These are phyloP conservation scores for Ogataea paradorogensis DNA, from an alignment of 805 yeast genomes.

Conservation along the genomic window DNA sequence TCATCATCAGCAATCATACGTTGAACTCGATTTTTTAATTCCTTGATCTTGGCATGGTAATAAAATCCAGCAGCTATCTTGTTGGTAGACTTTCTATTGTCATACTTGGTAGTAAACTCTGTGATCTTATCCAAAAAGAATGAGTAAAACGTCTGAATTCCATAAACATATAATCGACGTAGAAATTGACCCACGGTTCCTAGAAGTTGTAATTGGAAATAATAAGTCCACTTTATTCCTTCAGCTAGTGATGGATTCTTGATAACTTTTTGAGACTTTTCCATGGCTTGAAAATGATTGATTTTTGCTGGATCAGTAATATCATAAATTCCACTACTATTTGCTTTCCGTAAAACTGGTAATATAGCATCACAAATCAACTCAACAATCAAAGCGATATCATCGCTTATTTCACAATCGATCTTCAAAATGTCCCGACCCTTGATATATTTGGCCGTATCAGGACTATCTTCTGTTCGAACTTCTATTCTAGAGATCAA, in stretches of 20 bases:
- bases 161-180: conserved; percentile 73
- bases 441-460: conserved; percentile 77
- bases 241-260: conserved; percentile 56
- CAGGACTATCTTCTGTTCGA: conserved; percentile 80
- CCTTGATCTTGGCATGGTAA: conserved; percentile 45
- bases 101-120: conserved; percentile 58
- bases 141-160: conserved; percentile 70
- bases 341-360: conserved; percentile 64
- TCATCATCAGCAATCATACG: conserved; percentile 34
- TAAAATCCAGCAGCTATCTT: conserved; percentile 62
- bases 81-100: conserved; percentile 57
- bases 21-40: conserved; percentile 45
- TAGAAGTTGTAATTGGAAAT: conserved; percentile 57
- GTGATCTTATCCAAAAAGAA: conserved; percentile 59
- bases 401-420: conserved; percentile 50
- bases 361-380: conserved; percentile 59
- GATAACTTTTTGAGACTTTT: conserved; percentile 57
- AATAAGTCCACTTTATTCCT: conserved; percentile 73
- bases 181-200: conserved; percentile 71
- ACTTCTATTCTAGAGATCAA: conserved; percentile 76
- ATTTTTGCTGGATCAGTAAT: conserved; percentile 64
- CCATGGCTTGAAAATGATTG: conserved; percentile 69
- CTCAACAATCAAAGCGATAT: conserved; percentile 54
- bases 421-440: conserved; percentile 58
- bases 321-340: conserved; percentile 59